Evolutionary conservation across 768 basidiomycete species (phyloP).

Genomic region (Pisolithus sp.): DNA sequence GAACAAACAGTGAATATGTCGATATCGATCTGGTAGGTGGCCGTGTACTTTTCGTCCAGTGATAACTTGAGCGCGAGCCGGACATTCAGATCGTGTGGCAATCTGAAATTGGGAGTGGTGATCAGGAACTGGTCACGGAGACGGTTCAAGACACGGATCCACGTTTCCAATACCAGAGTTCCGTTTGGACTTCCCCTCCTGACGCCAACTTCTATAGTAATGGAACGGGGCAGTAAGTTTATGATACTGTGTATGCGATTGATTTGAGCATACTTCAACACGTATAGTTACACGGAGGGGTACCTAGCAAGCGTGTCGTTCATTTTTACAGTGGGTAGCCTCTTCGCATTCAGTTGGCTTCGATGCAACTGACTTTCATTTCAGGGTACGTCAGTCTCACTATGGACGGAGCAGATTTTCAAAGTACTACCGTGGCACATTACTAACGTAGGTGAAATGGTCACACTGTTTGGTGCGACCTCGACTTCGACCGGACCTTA

Average conservation of each 20-base stretch:
- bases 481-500: constrained; percentile 31
- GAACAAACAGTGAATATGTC: constrained; percentile 29
- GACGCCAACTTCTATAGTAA: constrained; percentile 34
- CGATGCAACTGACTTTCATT: constrained; percentile 3
- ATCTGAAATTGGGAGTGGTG: constrained; percentile 15
- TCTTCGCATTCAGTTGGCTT: constrained; percentile 4
- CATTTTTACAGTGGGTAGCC: constrained; percentile 31
- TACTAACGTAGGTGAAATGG: constrained; percentile 40
- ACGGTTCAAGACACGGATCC: constrained; percentile 30
- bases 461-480: constrained; percentile 41
- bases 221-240: constrained; percentile 36
- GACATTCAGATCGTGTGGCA: constrained; percentile 20
- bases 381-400: constrained; percentile 16
- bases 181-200: constrained; percentile 29
- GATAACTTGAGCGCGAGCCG: background rate
- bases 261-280: background rate
- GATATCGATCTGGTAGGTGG: constrained; percentile 43
- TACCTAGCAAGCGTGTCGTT: constrained; percentile 28
- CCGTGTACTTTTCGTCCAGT: background rate
- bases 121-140: constrained; percentile 13
- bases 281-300: constrained; percentile 27
- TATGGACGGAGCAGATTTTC: no score
- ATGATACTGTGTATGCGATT: background rate
- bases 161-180: constrained; percentile 31
- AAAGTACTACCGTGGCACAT: background rate